Base-by-base conservation (phyloP, 2,329 filamentous ascomycete genomes). In the Botrytis pseudocinerea region DNA sequence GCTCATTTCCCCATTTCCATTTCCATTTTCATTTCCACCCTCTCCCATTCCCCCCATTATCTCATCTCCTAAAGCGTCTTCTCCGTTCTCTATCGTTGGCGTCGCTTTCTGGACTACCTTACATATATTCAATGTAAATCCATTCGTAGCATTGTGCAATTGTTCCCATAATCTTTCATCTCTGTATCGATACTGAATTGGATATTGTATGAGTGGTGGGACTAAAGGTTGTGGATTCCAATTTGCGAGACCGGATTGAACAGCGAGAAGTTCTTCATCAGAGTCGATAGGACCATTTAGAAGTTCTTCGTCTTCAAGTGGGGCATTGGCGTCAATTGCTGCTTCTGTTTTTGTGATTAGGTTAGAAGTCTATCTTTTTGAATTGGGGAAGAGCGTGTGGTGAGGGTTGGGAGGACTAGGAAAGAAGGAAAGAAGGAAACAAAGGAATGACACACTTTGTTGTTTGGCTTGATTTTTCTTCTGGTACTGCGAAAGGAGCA, bases 381-480 rank as follows among this genome's bases (percentile, higher is more conserved):
- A 46, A 6, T 20, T 14, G 20, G 32, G n/a, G 44, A 54, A 5
- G 35, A 22, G 46, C 25, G 38, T 16, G 48, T 16, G 48, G 25
- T 18, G 10, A 38, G 28, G 35, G 1, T 7, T 63, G 66, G 78
- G 71, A 79, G 78, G 70, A 42, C 7, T 10, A 44, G 20, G 40
- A 60, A 60, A 64, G 20, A 57, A 74, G 66, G 54, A 60, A 60
- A 64, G 20, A 57, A 74, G 66, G 54, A 60, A 59, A 65, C 72
- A 65, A 71, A 42, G 25, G 42, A 42, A 48, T 61, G 32, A 87
- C 91, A 84, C 86, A 95, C 93, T 97, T 83, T 98, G 96, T 84
- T 97, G 93, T 80, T 97, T 97, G 35, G 96, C 96, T 82, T 98
- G 96, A 79, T 99, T 99, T 86, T 98, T 98, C 87, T 98, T 98